Conservation (phyloP, 495 filamentous ascomycete genomes). For the Aspergillus cavernicola region DNA sequence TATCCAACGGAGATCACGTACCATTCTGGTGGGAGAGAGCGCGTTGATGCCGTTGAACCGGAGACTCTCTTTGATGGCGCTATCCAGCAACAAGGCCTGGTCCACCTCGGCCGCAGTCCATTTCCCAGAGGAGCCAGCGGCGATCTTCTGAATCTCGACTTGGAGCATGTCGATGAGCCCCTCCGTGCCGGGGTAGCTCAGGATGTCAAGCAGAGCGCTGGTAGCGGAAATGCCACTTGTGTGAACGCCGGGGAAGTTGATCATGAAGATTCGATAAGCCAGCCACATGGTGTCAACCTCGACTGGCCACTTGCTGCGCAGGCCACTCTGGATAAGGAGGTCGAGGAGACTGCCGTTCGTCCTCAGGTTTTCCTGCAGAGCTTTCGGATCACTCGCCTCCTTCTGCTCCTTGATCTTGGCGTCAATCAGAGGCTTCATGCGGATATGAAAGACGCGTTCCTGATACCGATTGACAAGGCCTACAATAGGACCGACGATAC, state of each 20-base stretch:
- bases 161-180: conserved; percentile 1
- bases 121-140: neutral
- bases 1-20: neutral
- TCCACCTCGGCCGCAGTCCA: conserved; percentile 10
- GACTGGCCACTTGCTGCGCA: conserved; percentile 14
- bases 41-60: conserved; percentile 15
- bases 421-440: conserved; percentile 13
- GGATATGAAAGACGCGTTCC: conserved; percentile 9
- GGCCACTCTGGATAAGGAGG: conserved; percentile 7
- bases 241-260: conserved; percentile 15
- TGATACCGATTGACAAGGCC: conserved; percentile 11
- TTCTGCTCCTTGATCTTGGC: conserved; percentile 2
- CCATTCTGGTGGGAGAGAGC: conserved; percentile 7
- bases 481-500: conserved; percentile 10
- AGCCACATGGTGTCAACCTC: conserved; percentile 11
- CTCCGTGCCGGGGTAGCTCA: conserved; percentile 1
- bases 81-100: conserved; percentile 11
- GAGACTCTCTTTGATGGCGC: conserved; percentile 12
- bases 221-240: conserved; percentile 13
- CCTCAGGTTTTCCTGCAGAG: conserved; percentile 5
- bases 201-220: conserved; percentile 11
- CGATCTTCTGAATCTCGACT: conserved; percentile 2
- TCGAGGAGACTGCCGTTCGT: conserved; percentile 6
- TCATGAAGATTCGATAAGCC: conserved; percentile 14
- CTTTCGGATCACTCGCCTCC: neutral